Evolutionary conservation across 352 stramenopile species (phyloP), one percentile per base, ranked within the genome.

Genomic region (Pythium sukuiense): DNA sequence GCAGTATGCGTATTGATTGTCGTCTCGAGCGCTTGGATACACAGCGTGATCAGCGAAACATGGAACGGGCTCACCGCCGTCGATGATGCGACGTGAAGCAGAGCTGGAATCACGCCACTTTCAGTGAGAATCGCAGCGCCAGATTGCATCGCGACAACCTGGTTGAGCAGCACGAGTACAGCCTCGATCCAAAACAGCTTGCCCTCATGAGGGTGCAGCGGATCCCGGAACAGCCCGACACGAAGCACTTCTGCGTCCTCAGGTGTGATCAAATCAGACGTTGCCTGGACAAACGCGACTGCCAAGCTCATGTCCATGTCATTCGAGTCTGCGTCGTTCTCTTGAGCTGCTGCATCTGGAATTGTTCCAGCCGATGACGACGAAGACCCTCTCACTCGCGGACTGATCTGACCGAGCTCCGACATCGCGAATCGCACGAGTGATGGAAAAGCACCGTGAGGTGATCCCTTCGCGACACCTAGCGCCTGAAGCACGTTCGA

Each of bases 261-360:
- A 12, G 83, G 76, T 24, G 83, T 86, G 24, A 91, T 26, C 20
- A 85, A 74, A 69, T 92, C 84, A 1, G 85, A 89, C 29, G 87
- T 95, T n/a, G 87, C 88, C 39, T 95, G 83, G 2, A 96, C 88
- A 70, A 96, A 96, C 7, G 88, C 88, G 35, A 96, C 84, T 18
- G 88, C 88, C 8, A 96, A 59, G 24, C 76, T 91, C 88, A 96
- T 96, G 41, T 96, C 88, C 86, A 96, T 95, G 63, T 96, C 88
- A 41, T 70, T 83, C 26, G 48, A 24, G 27, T 55, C 48, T 27
- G 48, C 48, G 61, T 93, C 85, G 1, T 73, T 71, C 37, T 78
- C 73, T 39, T 78, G 59, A 4, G 66, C 48, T n/a, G 65, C 50
- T 2, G 58, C 43, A 20, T 65, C 61, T 14, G 56, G 52, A 2